Percentiles rank a stretch among this genome's conserved stretches.
Evolutionary conservation across 2,329 filamentous ascomycete species (phyloP).

Genomic region (Cladosporium sp.): DNA sequence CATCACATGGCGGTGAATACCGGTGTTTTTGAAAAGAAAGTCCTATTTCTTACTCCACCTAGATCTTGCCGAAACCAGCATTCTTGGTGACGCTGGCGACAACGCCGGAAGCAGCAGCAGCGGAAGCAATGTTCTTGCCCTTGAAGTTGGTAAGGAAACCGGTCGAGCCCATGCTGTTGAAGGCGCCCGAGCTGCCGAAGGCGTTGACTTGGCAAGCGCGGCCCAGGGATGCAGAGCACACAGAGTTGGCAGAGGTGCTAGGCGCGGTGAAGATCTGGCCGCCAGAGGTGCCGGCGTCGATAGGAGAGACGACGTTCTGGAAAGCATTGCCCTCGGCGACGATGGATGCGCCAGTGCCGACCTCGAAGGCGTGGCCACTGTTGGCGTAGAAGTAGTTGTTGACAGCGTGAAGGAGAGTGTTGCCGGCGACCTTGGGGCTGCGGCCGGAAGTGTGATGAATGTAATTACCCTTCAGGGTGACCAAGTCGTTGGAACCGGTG

Average conservation of each 20-base stretch:
- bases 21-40: no score
- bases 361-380: slow-evolving; percentile 53
- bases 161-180: slow-evolving; percentile 33
- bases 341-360: slow-evolving; percentile 34
- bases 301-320: slow-evolving; percentile 47
- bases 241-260: slow-evolving; percentile 19
- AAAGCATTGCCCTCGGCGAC: slow-evolving; percentile 57
- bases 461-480: slow-evolving; percentile 58
- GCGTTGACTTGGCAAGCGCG: slow-evolving; percentile 49
- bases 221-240: slow-evolving; percentile 38
- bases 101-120: slow-evolving; percentile 31
- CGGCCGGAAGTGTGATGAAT: slow-evolving; percentile 54
- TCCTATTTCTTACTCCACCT: no score
- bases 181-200: slow-evolving; percentile 16
- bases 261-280: slow-evolving; percentile 40
- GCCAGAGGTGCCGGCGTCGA: slow-evolving; percentile 31
- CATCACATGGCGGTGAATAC: no score
- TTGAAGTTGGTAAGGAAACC: slow-evolving; percentile 48
- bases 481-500: slow-evolving; percentile 47
- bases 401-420: slow-evolving; percentile 54
- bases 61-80: slow-evolving; percentile 44
- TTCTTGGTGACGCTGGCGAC: slow-evolving; percentile 35
- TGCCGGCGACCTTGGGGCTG: slow-evolving; percentile 50
- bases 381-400: slow-evolving; percentile 57
- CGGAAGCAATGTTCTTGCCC: slow-evolving; percentile 51